Conservation (phyloP, 352 stramenopile genomes). For the Globisporangium sylvaticum region DNA sequence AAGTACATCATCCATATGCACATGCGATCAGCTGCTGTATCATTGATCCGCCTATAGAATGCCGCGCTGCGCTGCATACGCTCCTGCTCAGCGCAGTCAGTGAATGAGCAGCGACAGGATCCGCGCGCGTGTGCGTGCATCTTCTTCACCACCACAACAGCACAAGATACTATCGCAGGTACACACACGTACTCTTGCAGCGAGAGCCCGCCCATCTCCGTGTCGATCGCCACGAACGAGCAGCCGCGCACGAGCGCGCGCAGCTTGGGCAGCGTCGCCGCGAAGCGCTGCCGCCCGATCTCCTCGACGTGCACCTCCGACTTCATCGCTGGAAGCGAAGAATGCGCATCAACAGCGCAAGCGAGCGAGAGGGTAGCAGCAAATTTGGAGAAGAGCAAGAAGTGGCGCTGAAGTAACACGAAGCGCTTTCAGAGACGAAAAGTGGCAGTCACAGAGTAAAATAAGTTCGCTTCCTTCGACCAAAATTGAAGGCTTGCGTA, state of each 20-base stretch:
- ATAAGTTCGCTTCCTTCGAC: too few species aligned
- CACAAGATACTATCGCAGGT: background rate
- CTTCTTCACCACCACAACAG: background rate
- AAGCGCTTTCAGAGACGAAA: too few species aligned
- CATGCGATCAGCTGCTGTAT: background rate
- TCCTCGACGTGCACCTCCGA: slow-evolving; percentile 17
- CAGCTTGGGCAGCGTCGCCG: slow-evolving; percentile 26
- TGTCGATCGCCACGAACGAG: slow-evolving; percentile 74
- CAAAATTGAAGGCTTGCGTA: too few species aligned
- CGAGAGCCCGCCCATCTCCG: slow-evolving; percentile 70
- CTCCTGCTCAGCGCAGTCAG: background rate
- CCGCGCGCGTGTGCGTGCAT: background rate
- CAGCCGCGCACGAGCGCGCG: slow-evolving; percentile 27
- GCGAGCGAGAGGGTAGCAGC: background rate
- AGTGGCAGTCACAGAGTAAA: too few species aligned
- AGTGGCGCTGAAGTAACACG: background rate
- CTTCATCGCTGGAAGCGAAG: slow-evolving; percentile 11
- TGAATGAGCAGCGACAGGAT: background rate
- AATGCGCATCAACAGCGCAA: slow-evolving; percentile 50
- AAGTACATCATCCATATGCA: background rate
- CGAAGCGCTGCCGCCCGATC: slow-evolving; percentile 20
- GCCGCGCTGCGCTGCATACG: background rate
- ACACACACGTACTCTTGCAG: slow-evolving; percentile 48
- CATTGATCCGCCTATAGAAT: background rate
- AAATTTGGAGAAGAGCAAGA: too few species aligned